Evolutionary conservation across 2,329 filamentous ascomycete genomes (phyloP).

Genomic region (Pezicula neosporulosa): DNA sequence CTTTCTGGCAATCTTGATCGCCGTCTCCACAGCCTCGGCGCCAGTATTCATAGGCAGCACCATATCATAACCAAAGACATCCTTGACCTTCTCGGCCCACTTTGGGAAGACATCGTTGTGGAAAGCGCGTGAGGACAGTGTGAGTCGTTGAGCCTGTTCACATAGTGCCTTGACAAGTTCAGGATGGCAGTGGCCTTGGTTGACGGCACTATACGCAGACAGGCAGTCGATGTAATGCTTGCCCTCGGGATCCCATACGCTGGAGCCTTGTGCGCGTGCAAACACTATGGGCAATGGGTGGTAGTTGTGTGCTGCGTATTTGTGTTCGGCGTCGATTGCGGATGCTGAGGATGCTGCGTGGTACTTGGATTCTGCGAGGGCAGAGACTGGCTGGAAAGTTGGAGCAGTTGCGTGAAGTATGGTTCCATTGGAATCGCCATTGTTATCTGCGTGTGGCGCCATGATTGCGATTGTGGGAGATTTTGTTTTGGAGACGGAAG

Average conservation of each 20-base stretch:
- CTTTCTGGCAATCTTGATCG: slow-evolving; percentile 92
- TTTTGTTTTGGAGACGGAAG: neutral
- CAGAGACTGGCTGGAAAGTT: slow-evolving; percentile 24
- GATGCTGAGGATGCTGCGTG: slow-evolving; percentile 76
- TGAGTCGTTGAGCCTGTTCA: slow-evolving; percentile 85
- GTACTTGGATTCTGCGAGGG: slow-evolving; percentile 37
- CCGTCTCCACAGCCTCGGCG: slow-evolving; percentile 93
- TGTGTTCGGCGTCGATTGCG: slow-evolving; percentile 77
- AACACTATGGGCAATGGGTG: slow-evolving; percentile 95
- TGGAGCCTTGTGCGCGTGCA: slow-evolving; percentile 75
- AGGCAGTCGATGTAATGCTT: slow-evolving; percentile 96
- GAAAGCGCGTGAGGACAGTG: slow-evolving; percentile 91
- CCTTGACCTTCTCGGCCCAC: slow-evolving; percentile 88
- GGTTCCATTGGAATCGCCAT: slow-evolving; percentile 31
- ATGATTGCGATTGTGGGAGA: slow-evolving; percentile 31
- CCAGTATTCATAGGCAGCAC: slow-evolving; percentile 98
- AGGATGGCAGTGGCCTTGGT: slow-evolving; percentile 97
- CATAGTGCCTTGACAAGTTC: slow-evolving; percentile 87
- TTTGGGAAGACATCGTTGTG: slow-evolving; percentile 98
- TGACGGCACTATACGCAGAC: slow-evolving; percentile 95
- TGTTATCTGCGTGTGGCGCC: slow-evolving; percentile 55
- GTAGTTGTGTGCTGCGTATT: slow-evolving; percentile 97
- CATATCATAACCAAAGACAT: slow-evolving; percentile 94
- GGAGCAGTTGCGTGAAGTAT: slow-evolving; percentile 28
- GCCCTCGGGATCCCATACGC: slow-evolving; percentile 96